These are phyloP conservation scores for Coemansia interrupta DNA, from an alignment of 192 early-diverging fungal genomes.

Conservation along the genomic window DNA sequence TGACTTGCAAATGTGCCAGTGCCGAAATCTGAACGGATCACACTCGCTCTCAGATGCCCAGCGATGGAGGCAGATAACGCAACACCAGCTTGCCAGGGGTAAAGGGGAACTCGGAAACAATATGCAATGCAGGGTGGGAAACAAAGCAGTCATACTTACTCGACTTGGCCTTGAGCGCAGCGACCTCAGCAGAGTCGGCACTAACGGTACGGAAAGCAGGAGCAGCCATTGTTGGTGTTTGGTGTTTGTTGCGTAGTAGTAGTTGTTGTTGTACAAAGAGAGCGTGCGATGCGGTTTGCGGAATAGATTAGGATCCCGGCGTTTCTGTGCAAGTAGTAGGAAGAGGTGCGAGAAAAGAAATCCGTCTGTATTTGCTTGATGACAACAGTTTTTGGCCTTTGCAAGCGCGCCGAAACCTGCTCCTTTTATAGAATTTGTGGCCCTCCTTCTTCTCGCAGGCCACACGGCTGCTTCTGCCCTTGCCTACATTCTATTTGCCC, in stretches of 20 bases:
- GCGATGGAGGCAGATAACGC: conserved; percentile 11
- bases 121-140: not conserved
- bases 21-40: too few relatives aligned
- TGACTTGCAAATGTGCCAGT: too few relatives aligned
- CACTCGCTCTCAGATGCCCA: too few relatives aligned
- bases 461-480: not conserved
- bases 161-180: conserved; percentile 48
- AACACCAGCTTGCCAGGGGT: not conserved
- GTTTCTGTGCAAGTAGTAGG: not conserved
- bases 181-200: conserved; percentile 43
- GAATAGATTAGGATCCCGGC: not conserved
- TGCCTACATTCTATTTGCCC: not conserved
- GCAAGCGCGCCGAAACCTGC: not conserved
- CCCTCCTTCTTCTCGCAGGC: not conserved
- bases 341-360: not conserved
- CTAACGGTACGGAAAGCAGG: conserved; percentile 46
- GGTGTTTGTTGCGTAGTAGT: not conserved
- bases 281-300: conserved; percentile 4
- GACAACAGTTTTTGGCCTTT: not conserved
- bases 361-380: conserved; percentile 2
- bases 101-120: conserved; percentile 4
- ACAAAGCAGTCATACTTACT: conserved; percentile 33
- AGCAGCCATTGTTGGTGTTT: conserved; percentile 26
- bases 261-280: conserved; percentile 18
- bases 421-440: conserved; percentile 3